Percentiles rank a stretch among this genome's conserved stretches.
These are phyloP conservation scores for Funneliformis mosseae DNA, from an alignment of 192 early-diverging fungal species.

Conservation along the genomic window DNA sequence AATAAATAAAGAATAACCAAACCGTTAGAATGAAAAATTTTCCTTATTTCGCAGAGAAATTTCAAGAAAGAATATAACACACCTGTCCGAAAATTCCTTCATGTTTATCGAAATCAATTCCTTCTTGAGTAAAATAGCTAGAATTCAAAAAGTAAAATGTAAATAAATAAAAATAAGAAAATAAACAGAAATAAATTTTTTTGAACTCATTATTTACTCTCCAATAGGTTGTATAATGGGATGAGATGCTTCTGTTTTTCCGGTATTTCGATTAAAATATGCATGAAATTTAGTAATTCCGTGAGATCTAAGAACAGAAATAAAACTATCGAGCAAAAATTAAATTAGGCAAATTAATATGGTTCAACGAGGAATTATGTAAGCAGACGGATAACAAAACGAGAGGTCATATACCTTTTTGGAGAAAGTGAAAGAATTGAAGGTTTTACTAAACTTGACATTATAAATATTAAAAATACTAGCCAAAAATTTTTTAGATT, in stretches of 20 bases:
- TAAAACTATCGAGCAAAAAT: background rate
- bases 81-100: constrained; percentile 32
- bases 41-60: too few species aligned
- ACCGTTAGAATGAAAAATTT: too few species aligned
- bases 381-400: background rate
- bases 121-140: constrained; percentile 26
- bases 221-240: constrained; percentile 12
- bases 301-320: background rate
- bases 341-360: background rate
- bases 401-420: background rate
- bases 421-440: constrained; percentile 10
- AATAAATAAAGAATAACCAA: background rate
- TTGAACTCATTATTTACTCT: constrained; percentile 6
- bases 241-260: constrained; percentile 12
- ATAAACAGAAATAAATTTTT: background rate
- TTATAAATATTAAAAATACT: background rate
- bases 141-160: background rate
- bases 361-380: background rate
- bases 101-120: constrained; percentile 24
- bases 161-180: background rate
- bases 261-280: background rate
- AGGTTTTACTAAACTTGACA: constrained; percentile 16
- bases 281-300: constrained; percentile 23
- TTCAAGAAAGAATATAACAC: background rate
- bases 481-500: background rate